These are phyloP conservation scores for Tolypocladium inflatum DNA, from an alignment of 2,329 filamentous ascomycete genomes.

Conservation along the genomic window DNA sequence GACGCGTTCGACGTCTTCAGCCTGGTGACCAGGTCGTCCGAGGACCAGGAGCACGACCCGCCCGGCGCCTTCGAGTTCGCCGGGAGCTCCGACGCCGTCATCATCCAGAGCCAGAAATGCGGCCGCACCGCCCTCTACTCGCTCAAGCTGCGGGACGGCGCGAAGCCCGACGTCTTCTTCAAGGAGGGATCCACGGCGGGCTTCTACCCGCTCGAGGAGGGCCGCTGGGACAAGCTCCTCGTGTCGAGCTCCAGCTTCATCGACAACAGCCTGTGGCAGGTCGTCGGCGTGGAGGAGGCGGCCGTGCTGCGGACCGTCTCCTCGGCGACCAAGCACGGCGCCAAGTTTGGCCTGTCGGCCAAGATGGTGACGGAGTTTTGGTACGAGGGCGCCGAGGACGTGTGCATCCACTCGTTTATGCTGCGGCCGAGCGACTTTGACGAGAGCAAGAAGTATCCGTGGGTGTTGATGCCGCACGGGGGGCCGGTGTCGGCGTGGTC, in stretches of 20 bases:
- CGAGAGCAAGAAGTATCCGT: slow-evolving; percentile 23
- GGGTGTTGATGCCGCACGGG: slow-evolving; percentile 27
- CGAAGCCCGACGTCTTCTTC: slow-evolving; percentile 14
- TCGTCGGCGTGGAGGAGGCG: slow-evolving; percentile 16
- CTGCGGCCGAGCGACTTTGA: slow-evolving; percentile 28
- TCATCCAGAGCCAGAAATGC: slow-evolving; percentile 21
- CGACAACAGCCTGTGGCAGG: slow-evolving; percentile 26
- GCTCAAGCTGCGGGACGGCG: slow-evolving; percentile 20
- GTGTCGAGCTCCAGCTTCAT: slow-evolving; percentile 26
- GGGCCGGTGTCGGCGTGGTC: slow-evolving; percentile 36
- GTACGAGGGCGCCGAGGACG: slow-evolving; percentile 26
- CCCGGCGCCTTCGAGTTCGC: slow-evolving; percentile 25
- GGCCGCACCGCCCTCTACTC: slow-evolving; percentile 23
- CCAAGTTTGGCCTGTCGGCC: slow-evolving; percentile 20
- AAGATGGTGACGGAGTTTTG: slow-evolving; percentile 31
- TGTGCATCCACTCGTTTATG: slow-evolving; percentile 28
- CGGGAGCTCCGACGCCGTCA: slow-evolving; percentile 19
- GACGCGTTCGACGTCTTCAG: slow-evolving; percentile 4
- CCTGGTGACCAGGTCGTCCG: background rate
- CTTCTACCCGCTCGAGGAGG: slow-evolving; percentile 16
- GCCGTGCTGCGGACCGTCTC: slow-evolving; percentile 17
- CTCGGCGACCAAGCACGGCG: slow-evolving; percentile 18
- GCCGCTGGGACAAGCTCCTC: slow-evolving; percentile 19
- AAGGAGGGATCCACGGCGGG: slow-evolving; percentile 15
- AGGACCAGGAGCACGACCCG: slow-evolving; percentile 14